Evolutionary conservation across 345 rosid genomes (phyloP), one percentile per base, ranked within the genome.

Genomic region (Xanthoceras sorbifolium): DNA sequence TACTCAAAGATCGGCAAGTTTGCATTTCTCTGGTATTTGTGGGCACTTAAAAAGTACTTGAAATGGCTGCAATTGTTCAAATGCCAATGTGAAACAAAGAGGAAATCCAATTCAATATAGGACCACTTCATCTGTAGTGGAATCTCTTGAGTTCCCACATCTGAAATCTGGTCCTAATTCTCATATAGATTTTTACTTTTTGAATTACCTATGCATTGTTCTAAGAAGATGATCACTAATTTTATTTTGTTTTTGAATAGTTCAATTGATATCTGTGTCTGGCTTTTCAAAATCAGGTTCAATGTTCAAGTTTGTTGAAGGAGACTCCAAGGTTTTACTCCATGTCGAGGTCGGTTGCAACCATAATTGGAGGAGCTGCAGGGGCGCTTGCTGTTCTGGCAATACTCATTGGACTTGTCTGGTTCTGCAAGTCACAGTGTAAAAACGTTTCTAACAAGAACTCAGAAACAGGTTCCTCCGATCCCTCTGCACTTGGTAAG

Each of bases 401-500:
- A 52, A 70, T 85, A 17, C 23, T 74, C 36, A 17, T 81, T 46
- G 74, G 79, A 46, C 79, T 86, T 32, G 20, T 85, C 55, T 87
- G 90, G 88, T 74, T 83, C 57, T 85, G 81, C 84, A 86, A 72
- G 71, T 83, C 85, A 46, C 79, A 74, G 70, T 74, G 83, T 52
- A 83, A 71, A 44, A 72, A 67, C 29, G 29, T 54, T 36, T 69
- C 82, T 3, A 82, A 77, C 67, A 78, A 81, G 76, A 87, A 71
- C 66, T 90, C 92, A 0, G 92, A 86, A 32, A 87, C 90, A 3
- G 88, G 85, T 59, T 90, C 92, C 26, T 90, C 94, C 25, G 87
- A 87, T 76, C 92, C 90, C 70, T 82, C 89, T 77, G 86, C 86
- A 70, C 78, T 63, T 64, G 83, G 92, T 88, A 79, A 72, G 62